A percentile compares a stretch with the other conserved stretches of the same genome.
Evolutionary conservation across 2,329 filamentous ascomycete species (phyloP).

Genomic region (Xylariales sp.): DNA sequence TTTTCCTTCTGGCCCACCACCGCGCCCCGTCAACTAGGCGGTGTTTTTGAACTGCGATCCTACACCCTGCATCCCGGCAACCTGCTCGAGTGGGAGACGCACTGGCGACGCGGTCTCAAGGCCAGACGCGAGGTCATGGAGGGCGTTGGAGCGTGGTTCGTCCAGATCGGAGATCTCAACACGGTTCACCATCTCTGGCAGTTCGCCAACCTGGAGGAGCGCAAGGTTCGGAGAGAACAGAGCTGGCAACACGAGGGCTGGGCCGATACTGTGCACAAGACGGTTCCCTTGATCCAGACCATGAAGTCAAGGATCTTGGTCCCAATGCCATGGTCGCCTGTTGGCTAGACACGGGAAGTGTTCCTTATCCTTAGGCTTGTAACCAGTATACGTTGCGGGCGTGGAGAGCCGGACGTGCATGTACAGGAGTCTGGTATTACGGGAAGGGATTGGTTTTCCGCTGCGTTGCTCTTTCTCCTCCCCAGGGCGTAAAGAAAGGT

Average conservation of each 20-base stretch:
- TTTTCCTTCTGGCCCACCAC: conserved; percentile 99
- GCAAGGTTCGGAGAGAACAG: conserved; percentile 83
- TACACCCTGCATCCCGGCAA: conserved; percentile 96
- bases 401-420: too few relatives aligned
- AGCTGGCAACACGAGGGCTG: conserved; percentile 95
- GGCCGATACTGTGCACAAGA: conserved; percentile 97
- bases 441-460: too few relatives aligned
- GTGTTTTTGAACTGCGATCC: conserved; percentile 91
- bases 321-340: conserved; percentile 94
- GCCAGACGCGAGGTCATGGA: conserved; percentile 97
- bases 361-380: conserved; percentile 13
- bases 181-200: conserved; percentile 98
- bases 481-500: too few relatives aligned
- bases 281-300: conserved; percentile 88
- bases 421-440: too few relatives aligned
- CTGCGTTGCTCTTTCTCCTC: too few relatives aligned
- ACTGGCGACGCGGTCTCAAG: conserved; percentile 89
- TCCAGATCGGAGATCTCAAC: conserved; percentile 95
- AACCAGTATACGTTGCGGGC: too few relatives aligned
- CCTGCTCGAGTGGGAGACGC: conserved; percentile 95
- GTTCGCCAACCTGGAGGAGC: conserved; percentile 93
- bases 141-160: conserved; percentile 96
- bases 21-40: conserved; percentile 81
- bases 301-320: conserved; percentile 95
- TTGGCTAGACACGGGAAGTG: conserved; percentile 53